Conservation (phyloP, 2,329 filamentous ascomycete genomes). For the Grosmannia clavigera region DNA sequence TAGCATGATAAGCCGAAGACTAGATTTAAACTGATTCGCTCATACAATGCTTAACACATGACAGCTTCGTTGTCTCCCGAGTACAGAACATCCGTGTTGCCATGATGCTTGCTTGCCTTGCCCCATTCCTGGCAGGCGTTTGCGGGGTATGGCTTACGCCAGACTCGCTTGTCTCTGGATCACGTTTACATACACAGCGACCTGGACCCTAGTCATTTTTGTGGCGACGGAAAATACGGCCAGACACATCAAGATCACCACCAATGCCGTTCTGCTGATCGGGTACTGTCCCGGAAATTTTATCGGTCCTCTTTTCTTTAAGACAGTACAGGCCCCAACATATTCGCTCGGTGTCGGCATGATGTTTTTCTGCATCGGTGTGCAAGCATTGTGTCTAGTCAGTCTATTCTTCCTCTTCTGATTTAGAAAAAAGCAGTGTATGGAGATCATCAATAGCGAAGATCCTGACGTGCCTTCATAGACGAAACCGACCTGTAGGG, state of each 20-base stretch:
- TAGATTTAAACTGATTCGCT: no score
- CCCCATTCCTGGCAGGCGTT: constrained; percentile 10
- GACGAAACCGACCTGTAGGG: background rate
- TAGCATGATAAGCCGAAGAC: no score
- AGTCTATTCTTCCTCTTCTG: background rate
- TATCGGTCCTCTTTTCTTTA: constrained; percentile 50
- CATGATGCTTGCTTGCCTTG: background rate
- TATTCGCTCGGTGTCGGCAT: constrained; percentile 24
- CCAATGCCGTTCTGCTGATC: constrained; percentile 49
- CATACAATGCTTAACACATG: no score
- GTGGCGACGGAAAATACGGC: constrained; percentile 36
- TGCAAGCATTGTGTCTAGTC: background rate
- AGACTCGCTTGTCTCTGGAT: constrained; percentile 18
- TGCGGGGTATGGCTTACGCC: constrained; percentile 12
- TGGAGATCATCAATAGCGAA: background rate
- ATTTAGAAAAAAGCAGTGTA: background rate
- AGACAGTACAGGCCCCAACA: constrained; percentile 31
- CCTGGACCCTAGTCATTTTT: constrained; percentile 26
- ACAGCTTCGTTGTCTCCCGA: no score
- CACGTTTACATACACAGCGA: constrained; percentile 21
- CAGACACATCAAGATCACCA: constrained; percentile 51
- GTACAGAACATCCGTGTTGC: no score
- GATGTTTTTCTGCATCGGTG: constrained; percentile 1
- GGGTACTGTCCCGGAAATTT: constrained; percentile 50
- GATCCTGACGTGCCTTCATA: background rate